Percentiles rank a stretch among this genome's conserved stretches.
Conservation (phyloP, 441 rosid genomes). For the Omphalea diandra region DNA sequence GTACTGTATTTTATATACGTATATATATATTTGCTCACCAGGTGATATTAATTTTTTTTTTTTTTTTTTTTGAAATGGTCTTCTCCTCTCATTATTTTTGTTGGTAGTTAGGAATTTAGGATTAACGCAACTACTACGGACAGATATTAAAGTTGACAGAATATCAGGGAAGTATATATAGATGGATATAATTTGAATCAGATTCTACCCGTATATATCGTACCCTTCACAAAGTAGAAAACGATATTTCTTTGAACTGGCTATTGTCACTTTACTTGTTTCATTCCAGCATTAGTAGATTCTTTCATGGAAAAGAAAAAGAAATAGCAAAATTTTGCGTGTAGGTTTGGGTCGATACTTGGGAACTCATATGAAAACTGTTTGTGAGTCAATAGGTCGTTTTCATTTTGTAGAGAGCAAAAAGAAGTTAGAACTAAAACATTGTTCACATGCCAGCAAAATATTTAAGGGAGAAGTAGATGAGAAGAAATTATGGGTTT, state of each 20-base stretch:
- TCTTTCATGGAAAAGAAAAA: constrained; percentile 5
- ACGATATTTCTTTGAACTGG: neutral
- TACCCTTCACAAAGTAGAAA: constrained; percentile 22
- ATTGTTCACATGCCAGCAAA: neutral
- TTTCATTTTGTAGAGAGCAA: constrained; percentile 21
- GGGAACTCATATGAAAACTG: constrained; percentile 10
- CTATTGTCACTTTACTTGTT: neutral
- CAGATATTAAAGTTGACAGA: constrained; percentile 47
- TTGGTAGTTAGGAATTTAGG: constrained; percentile 36
- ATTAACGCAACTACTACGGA: constrained; percentile 21
- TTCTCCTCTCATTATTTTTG: constrained; percentile 23
- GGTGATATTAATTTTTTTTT: no score
- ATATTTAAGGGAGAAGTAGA: neutral
- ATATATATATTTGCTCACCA: no score
- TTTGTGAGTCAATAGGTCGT: constrained; percentile 30
- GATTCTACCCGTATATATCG: constrained; percentile 45
- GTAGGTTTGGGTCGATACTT: neutral
- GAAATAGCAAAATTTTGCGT: neutral
- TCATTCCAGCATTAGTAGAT: no score
- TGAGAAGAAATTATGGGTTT: neutral
- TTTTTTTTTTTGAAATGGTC: no score
- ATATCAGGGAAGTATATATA: constrained; percentile 25
- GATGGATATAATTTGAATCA: constrained; percentile 44
- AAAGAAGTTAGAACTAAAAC: constrained; percentile 4
- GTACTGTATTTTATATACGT: no score